Evolutionary conservation across 192 early-diverging fungal species (phyloP), one percentile per base, ranked within the genome.

Genomic region (Bifiguratus adelaidae): DNA sequence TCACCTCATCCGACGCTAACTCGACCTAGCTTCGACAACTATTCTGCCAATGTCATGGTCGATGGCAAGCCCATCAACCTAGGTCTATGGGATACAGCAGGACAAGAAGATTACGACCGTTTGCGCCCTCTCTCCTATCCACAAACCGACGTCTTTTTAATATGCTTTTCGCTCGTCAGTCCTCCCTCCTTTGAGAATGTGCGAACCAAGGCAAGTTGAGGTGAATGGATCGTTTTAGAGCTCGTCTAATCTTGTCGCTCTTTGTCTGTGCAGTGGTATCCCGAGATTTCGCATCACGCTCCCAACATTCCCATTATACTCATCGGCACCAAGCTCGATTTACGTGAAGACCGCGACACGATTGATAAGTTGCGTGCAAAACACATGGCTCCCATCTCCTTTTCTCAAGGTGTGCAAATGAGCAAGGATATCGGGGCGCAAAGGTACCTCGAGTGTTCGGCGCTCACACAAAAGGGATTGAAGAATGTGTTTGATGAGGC

Each of bases 401-500:
- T 86, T 67, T 66, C 74, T 26, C 88, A 94, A 64, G 92, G 94
- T 9, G 60, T 86, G 50, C 80, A 85, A 50, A 87, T 92, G 80
- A 74, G 78, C 46, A 89, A 88, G 71, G 89, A 92, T 53, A 85
- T 98, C 52, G 56, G 68, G 13, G 92, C 89, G 18, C 86, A 88
- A 63, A 89, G 85, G 48, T 98, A 98, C 61, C 73, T 95, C 25
- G 95, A 98, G 70, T 98, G 95, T 63, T 96, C 92, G 16, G 91
- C 95, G 30, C 74, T 98, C 52, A 95, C 95, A 42, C 92, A 95
- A 70, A 92, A 93, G 68, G 92, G 93, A 22, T 61, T 98, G 50
- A 96, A 98, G 78, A 92, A 86, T 56, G 92, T 98, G 13, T 98
- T 98, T 81, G 95, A 98, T 61, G 91, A 95, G 52, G 95, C 95